Conservation (phyloP, 768 basidiomycete genomes). For the Candolleomyces aberdarensis region DNA sequence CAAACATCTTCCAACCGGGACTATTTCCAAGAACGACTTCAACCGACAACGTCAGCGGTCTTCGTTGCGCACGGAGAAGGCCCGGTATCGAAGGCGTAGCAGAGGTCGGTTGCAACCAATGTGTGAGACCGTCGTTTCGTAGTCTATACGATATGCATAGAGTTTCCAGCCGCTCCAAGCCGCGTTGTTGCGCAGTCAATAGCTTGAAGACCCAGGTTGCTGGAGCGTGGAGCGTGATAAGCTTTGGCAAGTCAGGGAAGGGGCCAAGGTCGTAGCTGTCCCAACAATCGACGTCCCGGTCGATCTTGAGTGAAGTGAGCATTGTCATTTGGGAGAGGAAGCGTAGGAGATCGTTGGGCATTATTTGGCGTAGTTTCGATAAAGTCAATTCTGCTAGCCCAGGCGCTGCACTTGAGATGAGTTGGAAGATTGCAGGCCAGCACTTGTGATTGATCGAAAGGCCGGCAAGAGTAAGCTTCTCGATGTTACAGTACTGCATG, state of each 20-base stretch:
- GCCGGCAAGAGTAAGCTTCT: conserved; percentile 14
- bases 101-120: conserved; percentile 15
- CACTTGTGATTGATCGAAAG: conserved; percentile 18
- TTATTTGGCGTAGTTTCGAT: conserved; percentile 16
- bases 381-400: conserved; percentile 15
- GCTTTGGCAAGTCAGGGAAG: conserved; percentile 19
- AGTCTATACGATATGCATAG: conserved; percentile 19
- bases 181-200: conserved; percentile 15
- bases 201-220: conserved; percentile 21
- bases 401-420: conserved; percentile 14
- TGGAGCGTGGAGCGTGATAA: conserved; percentile 17
- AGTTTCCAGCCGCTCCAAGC: conserved; percentile 14
- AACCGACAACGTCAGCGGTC: conserved; percentile 15
- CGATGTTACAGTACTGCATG: conserved; percentile 13
- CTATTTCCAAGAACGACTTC: conserved; percentile 16
- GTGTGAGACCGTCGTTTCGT: conserved; percentile 18
- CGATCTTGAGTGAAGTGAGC: conserved; percentile 14
- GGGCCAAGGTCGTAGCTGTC: conserved; percentile 14
- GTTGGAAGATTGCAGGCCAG: conserved; percentile 19
- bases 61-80: conserved; percentile 14
- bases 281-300: conserved; percentile 15
- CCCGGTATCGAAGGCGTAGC: conserved; percentile 16
- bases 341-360: conserved; percentile 14
- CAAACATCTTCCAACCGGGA: conserved; percentile 21
- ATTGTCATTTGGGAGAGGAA: conserved; percentile 15